Conservation (phyloP, 176 grass and related monocot species). For the Puccinellia tenuiflora region DNA sequence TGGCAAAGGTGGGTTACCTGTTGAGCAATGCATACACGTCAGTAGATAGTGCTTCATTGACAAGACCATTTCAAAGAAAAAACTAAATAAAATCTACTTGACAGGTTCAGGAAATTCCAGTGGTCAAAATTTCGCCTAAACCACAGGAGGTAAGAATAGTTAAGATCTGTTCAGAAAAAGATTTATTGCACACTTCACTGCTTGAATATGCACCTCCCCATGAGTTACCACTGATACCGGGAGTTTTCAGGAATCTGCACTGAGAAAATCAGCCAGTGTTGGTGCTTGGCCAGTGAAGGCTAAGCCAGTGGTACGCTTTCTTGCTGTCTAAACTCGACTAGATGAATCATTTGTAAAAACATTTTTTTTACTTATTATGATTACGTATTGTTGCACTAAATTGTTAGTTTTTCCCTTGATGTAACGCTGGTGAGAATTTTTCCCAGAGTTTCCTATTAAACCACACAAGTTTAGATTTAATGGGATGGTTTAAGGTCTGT, state of each 20-base stretch:
- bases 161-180: constrained; percentile 5
- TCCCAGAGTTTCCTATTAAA: neutral
- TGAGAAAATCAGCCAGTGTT: constrained; percentile 91
- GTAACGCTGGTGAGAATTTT: neutral
- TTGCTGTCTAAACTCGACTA: neutral
- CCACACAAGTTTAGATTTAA: neutral
- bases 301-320: constrained; percentile 55
- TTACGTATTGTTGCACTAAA: neutral
- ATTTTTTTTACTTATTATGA: neutral
- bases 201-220: neutral
- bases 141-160: constrained; percentile 62
- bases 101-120: constrained; percentile 71
- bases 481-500: neutral
- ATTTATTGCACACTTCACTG: constrained; percentile 5
- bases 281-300: constrained; percentile 61
- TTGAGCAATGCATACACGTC: neutral
- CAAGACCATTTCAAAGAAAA: constrained; percentile 1
- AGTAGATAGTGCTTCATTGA: neutral
- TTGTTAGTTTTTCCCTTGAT: neutral
- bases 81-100: constrained; percentile 22
- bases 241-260: constrained; percentile 60
- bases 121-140: constrained; percentile 27
- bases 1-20: constrained; percentile 64
- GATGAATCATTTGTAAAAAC: neutral
- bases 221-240: neutral